phyloP scores from a whole-genome alignment of 805 yeast genomes.

The Saturnispora ahearnii region DNA sequence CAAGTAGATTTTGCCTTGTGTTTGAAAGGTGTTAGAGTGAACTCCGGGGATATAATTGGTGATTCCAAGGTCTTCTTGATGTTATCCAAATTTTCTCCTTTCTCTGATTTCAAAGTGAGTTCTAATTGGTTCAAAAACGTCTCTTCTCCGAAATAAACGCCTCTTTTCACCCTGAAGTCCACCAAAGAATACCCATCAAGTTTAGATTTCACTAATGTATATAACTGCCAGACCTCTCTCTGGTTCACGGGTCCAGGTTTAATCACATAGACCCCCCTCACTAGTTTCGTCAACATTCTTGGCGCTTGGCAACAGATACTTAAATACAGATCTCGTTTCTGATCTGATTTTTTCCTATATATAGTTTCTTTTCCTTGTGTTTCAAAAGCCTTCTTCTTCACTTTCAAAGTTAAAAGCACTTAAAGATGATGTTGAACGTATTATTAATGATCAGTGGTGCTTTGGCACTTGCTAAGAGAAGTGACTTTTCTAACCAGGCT shows the following conservation, averaged over 20 bases:
- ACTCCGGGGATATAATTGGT: neutral
- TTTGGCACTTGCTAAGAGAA: neutral
- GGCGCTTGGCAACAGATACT: neutral
- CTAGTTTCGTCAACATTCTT: neutral
- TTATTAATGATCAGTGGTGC: neutral
- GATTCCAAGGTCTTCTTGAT: neutral
- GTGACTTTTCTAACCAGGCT: constrained; percentile 23
- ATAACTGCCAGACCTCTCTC: constrained; percentile 18
- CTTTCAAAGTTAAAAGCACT: neutral
- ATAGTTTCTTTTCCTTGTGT: neutral
- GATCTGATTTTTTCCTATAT: neutral
- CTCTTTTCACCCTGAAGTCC: constrained; percentile 16
- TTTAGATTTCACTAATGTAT: neutral
- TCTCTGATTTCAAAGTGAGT: constrained; percentile 6
- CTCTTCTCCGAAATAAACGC: constrained; percentile 10
- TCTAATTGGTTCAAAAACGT: constrained; percentile 12
- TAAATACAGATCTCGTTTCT: neutral
- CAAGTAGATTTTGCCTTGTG: neutral
- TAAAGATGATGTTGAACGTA: neutral
- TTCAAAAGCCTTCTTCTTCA: neutral
- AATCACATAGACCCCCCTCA: constrained; percentile 7
- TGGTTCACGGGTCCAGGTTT: constrained; percentile 17
- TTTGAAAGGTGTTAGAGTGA: no score
- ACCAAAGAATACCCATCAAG: constrained; percentile 2
- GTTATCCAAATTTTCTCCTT: constrained; percentile 33